Evolutionary conservation across 768 basidiomycete genomes (phyloP), one percentile per base, ranked within the genome.

Genomic region (Leccinellum luteum): DNA sequence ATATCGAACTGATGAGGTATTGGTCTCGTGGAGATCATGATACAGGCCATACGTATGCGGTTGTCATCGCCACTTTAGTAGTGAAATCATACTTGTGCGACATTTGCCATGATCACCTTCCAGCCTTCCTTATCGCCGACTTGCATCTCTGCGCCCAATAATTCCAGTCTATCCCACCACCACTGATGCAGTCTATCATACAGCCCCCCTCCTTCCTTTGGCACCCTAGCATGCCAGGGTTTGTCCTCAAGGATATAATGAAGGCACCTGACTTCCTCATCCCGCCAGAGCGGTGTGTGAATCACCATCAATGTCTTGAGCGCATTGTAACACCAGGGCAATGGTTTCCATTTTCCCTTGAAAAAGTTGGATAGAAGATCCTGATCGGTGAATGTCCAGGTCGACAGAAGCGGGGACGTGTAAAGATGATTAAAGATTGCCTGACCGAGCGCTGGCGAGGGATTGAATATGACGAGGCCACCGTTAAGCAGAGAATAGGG

Each of bases 1-100:
- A 69, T 98, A 90, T 75, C 83, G 96, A 60, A 98, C 96, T 7
- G 96, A 98, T 67, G 85, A 96, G 66, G 96, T 98, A 1, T 84
- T 92, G 64, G 89, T 98, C 35, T 78, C 92, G 13, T 98, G 96
- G 96, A 79, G 95, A 64, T 79, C 49, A 38, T 72, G 48, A 64
- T 13, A 15, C 32, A 44, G 23, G 6, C 34, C 4, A 41, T 48
- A 48, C 14, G n/a, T 32, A 23, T 35, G 19, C 19, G 41, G 2
- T 10, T 43, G 19, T 43, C n/a, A 13, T 19, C 19, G 35, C 35
- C 17, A n/a, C 17, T n/a, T 17, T 41, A 15, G 14, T 49, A 43
- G 6, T 38, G 4, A 52, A 30, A 19, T 62, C 6, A 67, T 30
- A 32, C 51, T 44, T 60, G 56, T 1, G 75, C 78, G 27, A 89